Evolutionary conservation across 768 basidiomycete species (phyloP), one percentile per base, ranked within the genome.

Genomic region (Mycena chlorophos): DNA sequence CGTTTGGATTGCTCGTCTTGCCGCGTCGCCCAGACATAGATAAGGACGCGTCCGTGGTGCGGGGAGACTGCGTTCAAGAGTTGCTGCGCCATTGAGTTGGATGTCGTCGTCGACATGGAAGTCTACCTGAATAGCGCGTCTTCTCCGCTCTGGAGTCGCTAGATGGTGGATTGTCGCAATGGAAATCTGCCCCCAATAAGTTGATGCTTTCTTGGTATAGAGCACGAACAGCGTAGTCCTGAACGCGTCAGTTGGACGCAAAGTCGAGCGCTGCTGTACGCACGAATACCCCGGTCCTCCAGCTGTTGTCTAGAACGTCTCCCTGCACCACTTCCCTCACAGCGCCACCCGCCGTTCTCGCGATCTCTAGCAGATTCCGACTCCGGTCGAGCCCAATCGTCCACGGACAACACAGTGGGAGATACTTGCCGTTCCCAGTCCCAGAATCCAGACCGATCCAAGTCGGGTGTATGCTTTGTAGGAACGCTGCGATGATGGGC

Each of bases 141-240:
- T 79, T 19, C 97, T 81, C 29, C 97, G 82, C 52, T 80, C 78
- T 10, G 80, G 78, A 0, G 94, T 96, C 3, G 94, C 86, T 4
- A 99, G 79, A 70, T 99, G 97, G 65, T 99, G 97, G 43, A 98
- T 91, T 2, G 96, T 98, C 25, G 97, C 97, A 59, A 99, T 95
- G 3, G 95, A 97, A 47, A 99, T 94, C 2, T 46, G n/a, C 22
- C 13, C 23, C 27, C 26, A 6, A 10, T 28, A 25, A 46, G 45
- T 4, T 12, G 12, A 4, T 26, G 20, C 23, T 64, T 93, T 98
- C 94, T 95, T 98, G 62, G 17, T 34, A 12, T 37, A 39, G 22
- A 34, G 39, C 30, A 19, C 19, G 29, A 20, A 31, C 30, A 52
- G 52, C 55, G 14, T 52, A 48, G 47, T 55, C 57, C 59, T 29